Evolutionary conservation across 1,139 yeast genomes (phyloP), one percentile per base, ranked within the genome.

Genomic region (Scheffersomyces lignicola): DNA sequence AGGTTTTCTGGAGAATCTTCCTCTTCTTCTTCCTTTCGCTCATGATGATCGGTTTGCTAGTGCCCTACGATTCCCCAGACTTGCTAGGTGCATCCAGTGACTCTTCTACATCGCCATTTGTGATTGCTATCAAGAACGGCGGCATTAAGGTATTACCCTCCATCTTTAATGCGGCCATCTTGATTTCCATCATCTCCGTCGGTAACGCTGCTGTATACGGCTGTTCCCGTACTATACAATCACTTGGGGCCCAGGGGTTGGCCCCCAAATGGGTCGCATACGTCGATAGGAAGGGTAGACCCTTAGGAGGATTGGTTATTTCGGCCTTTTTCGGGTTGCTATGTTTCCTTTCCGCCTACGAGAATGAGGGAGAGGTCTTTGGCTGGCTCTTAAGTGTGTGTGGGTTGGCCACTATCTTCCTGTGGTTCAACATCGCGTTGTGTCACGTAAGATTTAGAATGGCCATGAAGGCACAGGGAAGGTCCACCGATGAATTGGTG

Each of bases 111-210:
- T 72, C 82, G 8, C 83, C 83, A 16, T 75, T 78, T 56, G 79
- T 78, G 7, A 68, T 77, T 47, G 80, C 82, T n/a, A 67, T 78
- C 35, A 65, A 67, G 36, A 61, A 65, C 32, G 80, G 80, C 3
- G 80, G 82, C 5, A 65, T 71, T 30, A 54, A 60, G 25, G 69
- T 57, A 2, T 58, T 73, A 32, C 73, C 74, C 3, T 62, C 73
- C 2, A 63, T 69, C 27, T 64, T 69, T 51, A 69, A 69, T 40
- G 74, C 66, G 5, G 61, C 68, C 9, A 66, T 69, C 24, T 51
- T 69, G 36, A 56, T 69, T 11, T 58, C 74, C 1, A 63, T 69
- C 18, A 50, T 65, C 26, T 65, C 75, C 11, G 70, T 68, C 23
- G 75, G 73, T 5, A 67, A 68, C 44, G 62, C 73, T 1, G 70